Evolutionary conservation across 306 rosid species (phyloP).

Genomic region (Gillenia trifoliata): DNA sequence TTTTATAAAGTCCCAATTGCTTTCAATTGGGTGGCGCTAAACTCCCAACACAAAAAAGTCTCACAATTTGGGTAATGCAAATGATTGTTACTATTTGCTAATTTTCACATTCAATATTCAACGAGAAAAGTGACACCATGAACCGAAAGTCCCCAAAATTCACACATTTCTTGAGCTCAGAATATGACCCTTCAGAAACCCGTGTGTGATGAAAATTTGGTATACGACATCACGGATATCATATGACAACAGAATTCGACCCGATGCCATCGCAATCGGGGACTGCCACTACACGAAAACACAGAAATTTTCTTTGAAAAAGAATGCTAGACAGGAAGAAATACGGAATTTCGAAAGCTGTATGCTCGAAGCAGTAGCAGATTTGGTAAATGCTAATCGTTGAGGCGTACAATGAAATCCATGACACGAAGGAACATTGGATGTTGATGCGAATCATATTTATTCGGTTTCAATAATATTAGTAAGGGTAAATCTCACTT

Average conservation of each 20-base stretch:
- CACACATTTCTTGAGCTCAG: background rate
- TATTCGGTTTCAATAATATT: background rate
- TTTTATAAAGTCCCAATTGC: background rate
- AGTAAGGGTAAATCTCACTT: too few species aligned
- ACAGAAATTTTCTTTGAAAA: background rate
- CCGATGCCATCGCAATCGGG: too few species aligned
- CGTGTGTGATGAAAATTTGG: background rate
- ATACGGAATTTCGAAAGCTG: too few species aligned
- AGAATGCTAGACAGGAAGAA: background rate
- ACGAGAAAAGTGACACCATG: background rate
- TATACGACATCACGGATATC: background rate
- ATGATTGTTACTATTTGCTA: background rate
- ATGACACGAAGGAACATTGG: background rate
- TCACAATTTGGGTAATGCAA: background rate
- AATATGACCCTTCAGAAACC: background rate
- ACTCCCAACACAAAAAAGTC: background rate
- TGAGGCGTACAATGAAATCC: too few species aligned
- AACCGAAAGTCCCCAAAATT: constrained; percentile 5
- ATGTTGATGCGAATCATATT: background rate
- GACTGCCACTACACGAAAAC: background rate
- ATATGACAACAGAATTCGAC: too few species aligned
- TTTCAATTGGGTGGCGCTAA: background rate
- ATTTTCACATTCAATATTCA: background rate
- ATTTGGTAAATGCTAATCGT: too few species aligned
- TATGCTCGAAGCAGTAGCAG: too few species aligned